Conservation (phyloP, 2,329 filamentous ascomycete genomes). For the Thelonectria blattea region DNA sequence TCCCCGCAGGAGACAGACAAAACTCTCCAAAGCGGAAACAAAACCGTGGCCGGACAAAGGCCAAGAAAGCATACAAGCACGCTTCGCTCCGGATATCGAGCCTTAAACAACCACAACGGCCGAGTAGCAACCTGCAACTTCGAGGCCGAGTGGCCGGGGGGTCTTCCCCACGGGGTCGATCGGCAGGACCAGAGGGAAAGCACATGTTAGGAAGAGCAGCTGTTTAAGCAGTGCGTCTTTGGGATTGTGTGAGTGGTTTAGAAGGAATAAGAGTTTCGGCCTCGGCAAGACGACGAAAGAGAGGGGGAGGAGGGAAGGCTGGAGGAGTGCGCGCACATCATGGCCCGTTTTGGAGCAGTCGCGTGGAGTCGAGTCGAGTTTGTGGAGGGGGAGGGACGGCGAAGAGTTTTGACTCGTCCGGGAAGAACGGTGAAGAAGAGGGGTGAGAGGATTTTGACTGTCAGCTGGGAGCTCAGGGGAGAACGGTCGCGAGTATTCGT, state of each 20-base stretch:
- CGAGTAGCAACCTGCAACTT: constrained; percentile 13
- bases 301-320: not conserved
- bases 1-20: constrained; percentile 16
- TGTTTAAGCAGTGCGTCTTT: not conserved
- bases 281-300: constrained; percentile 4
- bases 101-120: constrained; percentile 27
- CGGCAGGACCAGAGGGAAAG: constrained; percentile 13
- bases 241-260: not conserved
- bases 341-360: constrained; percentile 10
- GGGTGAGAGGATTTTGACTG: not conserved
- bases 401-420: constrained; percentile 13
- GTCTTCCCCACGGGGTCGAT: constrained; percentile 28
- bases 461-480: not conserved
- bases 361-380: not conserved
- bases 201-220: constrained; percentile 25
- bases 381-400: constrained; percentile 11
- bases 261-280: constrained; percentile 8
- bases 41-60: constrained; percentile 22
- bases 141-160: constrained; percentile 18
- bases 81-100: constrained; percentile 19
- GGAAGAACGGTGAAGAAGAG: constrained; percentile 2
- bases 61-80: constrained; percentile 8
- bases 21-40: constrained; percentile 35
- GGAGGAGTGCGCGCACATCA: constrained; percentile 1
- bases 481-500: not conserved